A percentile compares a stretch with the other conserved stretches of the same genome.
Evolutionary conservation across 2,329 filamentous ascomycete genomes (phyloP).

Genomic region (Orbilia blumenaviensis): DNA sequence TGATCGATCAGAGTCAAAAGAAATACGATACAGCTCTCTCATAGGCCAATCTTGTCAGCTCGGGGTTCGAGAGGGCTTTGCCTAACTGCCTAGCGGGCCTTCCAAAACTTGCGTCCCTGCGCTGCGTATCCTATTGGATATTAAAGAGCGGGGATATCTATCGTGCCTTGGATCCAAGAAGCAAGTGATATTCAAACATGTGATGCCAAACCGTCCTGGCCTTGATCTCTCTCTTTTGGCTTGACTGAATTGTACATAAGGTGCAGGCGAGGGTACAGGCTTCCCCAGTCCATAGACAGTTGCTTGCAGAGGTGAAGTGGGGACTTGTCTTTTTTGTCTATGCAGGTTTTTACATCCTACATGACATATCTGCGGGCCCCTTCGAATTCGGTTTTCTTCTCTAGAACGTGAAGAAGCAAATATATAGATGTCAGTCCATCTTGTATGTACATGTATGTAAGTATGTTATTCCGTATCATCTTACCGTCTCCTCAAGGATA

Average conservation of each 20-base stretch:
- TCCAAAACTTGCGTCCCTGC: slow-evolving; percentile 15
- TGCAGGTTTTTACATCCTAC: background rate
- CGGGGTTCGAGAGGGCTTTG: background rate
- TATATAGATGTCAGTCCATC: background rate
- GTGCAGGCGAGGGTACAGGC: slow-evolving; percentile 16
- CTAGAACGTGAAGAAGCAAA: slow-evolving; percentile 30
- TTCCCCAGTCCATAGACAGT: no score
- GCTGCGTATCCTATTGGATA: slow-evolving; percentile 42
- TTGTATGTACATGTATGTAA: no score
- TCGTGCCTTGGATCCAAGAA: background rate
- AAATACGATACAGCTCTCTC: slow-evolving; percentile 3
- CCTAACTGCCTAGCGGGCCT: background rate
- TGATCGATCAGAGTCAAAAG: background rate
- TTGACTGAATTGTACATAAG: no score
- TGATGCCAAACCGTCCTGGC: slow-evolving; percentile 10
- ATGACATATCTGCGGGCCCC: slow-evolving; percentile 12
- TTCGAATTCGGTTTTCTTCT: no score
- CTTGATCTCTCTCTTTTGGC: no score
- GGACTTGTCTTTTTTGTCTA: no score
- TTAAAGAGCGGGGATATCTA: background rate
- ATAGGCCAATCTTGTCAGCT: slow-evolving; percentile 19
- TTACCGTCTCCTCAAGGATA: no score
- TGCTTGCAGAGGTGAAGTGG: slow-evolving; percentile 41
- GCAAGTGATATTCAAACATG: slow-evolving; percentile 41
- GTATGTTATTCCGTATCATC: no score